Evolutionary conservation across 192 early-diverging fungal species (phyloP), one percentile per base, ranked within the genome.

Genomic region (Lobulomyces angularis): DNA sequence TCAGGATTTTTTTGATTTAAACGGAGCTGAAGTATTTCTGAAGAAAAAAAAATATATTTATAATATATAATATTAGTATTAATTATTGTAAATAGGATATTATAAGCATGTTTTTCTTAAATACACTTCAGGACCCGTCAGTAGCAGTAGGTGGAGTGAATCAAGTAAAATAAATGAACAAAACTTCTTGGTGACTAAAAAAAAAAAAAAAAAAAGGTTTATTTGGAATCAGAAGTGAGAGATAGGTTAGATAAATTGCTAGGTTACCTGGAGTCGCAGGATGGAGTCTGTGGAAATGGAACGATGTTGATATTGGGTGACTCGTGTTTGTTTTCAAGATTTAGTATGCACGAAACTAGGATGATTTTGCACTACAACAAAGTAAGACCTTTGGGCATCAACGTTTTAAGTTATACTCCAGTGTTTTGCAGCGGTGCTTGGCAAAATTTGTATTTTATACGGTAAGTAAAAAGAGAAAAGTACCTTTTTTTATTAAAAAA

Each of bases 161-260:
- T 28, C 69, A 68, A 55, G 71, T 68, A 17, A n/a, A 26, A 26
- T 11, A 27, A 3, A n/a, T 33, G 19, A 28, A 22, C 26, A n/a
- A 23, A 19, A 17, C 9, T 53, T 37, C 37, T 16, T 29, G 12
- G 28, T 29, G 7, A n/a, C 19, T 11, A 7, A 16, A 9, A 3
- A 4, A 14, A 12, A 20, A 9, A 18, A 35, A 5, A 21, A 20
- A 20, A 17, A 9, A 27, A 76, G 67, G 58, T 67, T 33, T 69
- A 44, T 20, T 35, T 74, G 3, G 61, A 68, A 5, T 16, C 51
- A 8, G 49, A 61, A 26, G 52, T 65, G 6, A 43, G 43, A 11
- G 73, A 77, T 34, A 42, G 72, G 3, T 28, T 77, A n/a, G 74
- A 77, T 50, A 71, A 73, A 41, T 61, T 77, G 6, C 50, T 77